Conservation (phyloP, 257 asterid species). For the Fraxinus pennsylvanica region DNA sequence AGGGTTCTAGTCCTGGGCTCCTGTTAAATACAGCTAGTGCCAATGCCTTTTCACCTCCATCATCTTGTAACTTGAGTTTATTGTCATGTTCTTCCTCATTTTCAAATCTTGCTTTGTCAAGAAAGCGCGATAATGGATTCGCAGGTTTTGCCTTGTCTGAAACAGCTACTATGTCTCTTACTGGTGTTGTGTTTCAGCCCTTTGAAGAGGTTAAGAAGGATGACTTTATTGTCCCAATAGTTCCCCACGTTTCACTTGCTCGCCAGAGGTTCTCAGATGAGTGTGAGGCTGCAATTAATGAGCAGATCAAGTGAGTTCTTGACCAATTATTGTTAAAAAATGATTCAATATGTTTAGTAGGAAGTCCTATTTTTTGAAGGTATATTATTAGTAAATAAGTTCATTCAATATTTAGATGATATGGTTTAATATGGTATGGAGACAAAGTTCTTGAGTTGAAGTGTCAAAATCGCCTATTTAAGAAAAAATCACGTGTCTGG, state of each 20-base stretch:
- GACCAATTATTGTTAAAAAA: neutral
- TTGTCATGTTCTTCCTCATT: constrained; percentile 14
- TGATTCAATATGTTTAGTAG: neutral
- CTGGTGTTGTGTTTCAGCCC: constrained; percentile 81
- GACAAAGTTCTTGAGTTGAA: neutral
- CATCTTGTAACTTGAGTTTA: constrained; percentile 20
- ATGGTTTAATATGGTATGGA: neutral
- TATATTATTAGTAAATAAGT: neutral
- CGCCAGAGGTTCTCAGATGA: constrained; percentile 56
- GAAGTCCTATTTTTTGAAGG: neutral
- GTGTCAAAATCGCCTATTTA: neutral
- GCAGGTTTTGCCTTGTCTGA: constrained; percentile 32
- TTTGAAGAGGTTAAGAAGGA: constrained; percentile 79
- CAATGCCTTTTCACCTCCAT: constrained; percentile 10
- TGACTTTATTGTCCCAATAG: constrained; percentile 51
- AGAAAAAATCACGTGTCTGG: too few relatives aligned
- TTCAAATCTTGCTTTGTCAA: constrained; percentile 33
- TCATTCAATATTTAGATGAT: neutral
- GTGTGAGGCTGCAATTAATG: constrained; percentile 74
- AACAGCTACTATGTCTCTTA: constrained; percentile 32
- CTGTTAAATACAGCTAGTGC: constrained; percentile 15
- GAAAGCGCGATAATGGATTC: constrained; percentile 35
- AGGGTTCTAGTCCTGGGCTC: constrained; percentile 26
- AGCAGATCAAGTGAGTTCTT: constrained; percentile 77
- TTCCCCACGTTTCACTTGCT: constrained; percentile 65